Percentiles rank a stretch among this genome's conserved stretches.
Conservation (phyloP, 2,329 filamentous ascomycete species). For the Ceratocystis lukuohia region DNA sequence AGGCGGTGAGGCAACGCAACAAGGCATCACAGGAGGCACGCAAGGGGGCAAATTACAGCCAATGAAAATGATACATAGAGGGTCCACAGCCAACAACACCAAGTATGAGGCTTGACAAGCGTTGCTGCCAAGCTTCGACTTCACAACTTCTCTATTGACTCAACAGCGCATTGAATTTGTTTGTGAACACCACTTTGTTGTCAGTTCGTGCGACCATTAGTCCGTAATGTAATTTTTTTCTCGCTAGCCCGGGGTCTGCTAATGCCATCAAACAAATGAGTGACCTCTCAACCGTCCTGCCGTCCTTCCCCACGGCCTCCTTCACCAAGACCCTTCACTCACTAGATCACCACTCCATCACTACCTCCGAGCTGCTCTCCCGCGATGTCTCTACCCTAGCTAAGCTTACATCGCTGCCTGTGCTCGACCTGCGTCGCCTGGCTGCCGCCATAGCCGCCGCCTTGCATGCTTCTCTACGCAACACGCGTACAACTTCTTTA, state of each 20-base stretch:
- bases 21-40: background rate
- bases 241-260: background rate
- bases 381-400: slow-evolving; percentile 72
- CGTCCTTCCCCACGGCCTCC: slow-evolving; percentile 52
- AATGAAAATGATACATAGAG: slow-evolving; percentile 2
- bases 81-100: slow-evolving; percentile 18
- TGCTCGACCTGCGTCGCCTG: slow-evolving; percentile 66
- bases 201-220: too few species aligned
- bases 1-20: background rate
- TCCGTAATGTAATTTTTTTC: slow-evolving; percentile 3
- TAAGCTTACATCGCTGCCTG: slow-evolving; percentile 68
- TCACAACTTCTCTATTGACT: background rate
- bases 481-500: slow-evolving; percentile 15
- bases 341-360: slow-evolving; percentile 65
- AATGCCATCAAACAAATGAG: slow-evolving; percentile 45
- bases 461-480: slow-evolving; percentile 48
- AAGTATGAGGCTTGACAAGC: background rate
- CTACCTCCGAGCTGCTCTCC: slow-evolving; percentile 71
- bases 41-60: slow-evolving; percentile 7
- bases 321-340: slow-evolving; percentile 65
- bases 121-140: background rate
- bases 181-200: too few species aligned
- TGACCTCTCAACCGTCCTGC: slow-evolving; percentile 72
- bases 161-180: background rate
- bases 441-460: slow-evolving; percentile 51